Evolutionary conservation across 371 early-diverging fungal species (phyloP).

Genomic region (Dinochytrium kinnereticum): DNA sequence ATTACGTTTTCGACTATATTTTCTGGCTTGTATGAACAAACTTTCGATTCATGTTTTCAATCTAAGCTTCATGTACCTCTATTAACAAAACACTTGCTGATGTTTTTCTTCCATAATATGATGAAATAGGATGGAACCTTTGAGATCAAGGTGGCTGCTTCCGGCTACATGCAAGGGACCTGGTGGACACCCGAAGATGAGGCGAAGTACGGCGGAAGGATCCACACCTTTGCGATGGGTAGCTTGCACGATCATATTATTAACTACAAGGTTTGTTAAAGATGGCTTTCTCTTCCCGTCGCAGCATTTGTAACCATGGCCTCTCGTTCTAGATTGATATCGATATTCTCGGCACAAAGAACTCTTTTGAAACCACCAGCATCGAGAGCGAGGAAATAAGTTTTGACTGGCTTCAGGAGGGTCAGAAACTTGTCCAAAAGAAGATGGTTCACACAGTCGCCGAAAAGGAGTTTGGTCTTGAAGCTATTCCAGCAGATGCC

Average conservation of each 20-base stretch:
- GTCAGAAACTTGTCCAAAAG: slow-evolving; percentile 8
- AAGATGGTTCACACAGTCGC: background rate
- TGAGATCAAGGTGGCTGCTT: slow-evolving; percentile 23
- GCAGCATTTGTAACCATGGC: background rate
- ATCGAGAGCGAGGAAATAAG: background rate
- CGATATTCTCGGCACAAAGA: slow-evolving; percentile 21
- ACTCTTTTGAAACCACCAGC: slow-evolving; percentile 19
- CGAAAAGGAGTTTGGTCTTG: background rate
- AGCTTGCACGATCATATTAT: slow-evolving; percentile 29
- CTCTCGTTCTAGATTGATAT: slow-evolving; percentile 13
- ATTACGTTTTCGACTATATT: slow-evolving; percentile 30
- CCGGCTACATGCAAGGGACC: slow-evolving; percentile 30
- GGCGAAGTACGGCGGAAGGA: slow-evolving; percentile 12
- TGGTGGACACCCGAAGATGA: slow-evolving; percentile 20
- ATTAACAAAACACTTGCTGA: background rate
- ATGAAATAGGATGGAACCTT: slow-evolving; percentile 22
- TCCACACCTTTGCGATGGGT: slow-evolving; percentile 19
- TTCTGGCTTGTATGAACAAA: slow-evolving; percentile 14
- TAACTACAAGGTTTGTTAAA: slow-evolving; percentile 20
- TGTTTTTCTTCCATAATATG: too few species aligned
- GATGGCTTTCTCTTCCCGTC: background rate
- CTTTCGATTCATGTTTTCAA: background rate
- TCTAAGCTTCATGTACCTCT: background rate
- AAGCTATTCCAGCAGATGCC: background rate
- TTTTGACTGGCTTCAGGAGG: background rate